A percentile compares a stretch with the other conserved stretches of the same genome.
Conservation (phyloP, 495 filamentous ascomycete genomes). For the Lophiotrema nucula region DNA sequence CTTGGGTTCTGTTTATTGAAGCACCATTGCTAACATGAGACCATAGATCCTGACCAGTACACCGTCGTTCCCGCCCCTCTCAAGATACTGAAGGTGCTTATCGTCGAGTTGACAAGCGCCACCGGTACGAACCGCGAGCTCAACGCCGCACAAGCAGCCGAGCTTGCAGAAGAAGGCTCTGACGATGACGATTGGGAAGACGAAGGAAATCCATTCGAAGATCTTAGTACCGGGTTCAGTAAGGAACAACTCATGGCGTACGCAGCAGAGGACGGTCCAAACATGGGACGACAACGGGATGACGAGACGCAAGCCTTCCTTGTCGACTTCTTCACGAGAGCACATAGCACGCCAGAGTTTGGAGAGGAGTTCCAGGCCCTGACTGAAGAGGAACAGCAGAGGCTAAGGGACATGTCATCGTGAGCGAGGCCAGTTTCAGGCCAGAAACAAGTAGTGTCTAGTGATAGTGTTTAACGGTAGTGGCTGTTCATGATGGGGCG, state of each 20-base stretch:
- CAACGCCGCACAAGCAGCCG: constrained; percentile 41
- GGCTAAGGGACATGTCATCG: constrained; percentile 5
- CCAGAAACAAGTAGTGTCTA: too few relatives aligned
- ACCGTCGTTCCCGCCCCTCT: constrained; percentile 83
- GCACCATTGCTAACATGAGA: too few relatives aligned
- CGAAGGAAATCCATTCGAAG: constrained; percentile 61
- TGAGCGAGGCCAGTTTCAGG: too few relatives aligned
- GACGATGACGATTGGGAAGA: constrained; percentile 89
- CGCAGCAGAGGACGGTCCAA: constrained; percentile 55
- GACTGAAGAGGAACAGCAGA: constrained; percentile 65
- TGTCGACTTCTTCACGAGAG: constrained; percentile 73
- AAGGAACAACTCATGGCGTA: constrained; percentile 68
- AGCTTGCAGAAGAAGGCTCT: constrained; percentile 46
- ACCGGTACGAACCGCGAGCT: constrained; percentile 27
- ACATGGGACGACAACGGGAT: constrained; percentile 67
- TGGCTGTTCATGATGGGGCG: too few relatives aligned
- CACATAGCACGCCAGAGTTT: constrained; percentile 66
- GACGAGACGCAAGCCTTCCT: constrained; percentile 89
- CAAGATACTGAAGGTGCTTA: constrained; percentile 94
- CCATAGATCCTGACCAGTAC: constrained; percentile 84
- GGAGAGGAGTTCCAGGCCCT: constrained; percentile 68
- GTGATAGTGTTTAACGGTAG: too few relatives aligned
- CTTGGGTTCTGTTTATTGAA: too few relatives aligned
- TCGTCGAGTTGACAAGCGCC: constrained; percentile 79
- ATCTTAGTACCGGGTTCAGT: constrained; percentile 54